phyloP scores from a whole-genome alignment of 495 filamentous ascomycete species.

The Lophiotrema nucula region DNA sequence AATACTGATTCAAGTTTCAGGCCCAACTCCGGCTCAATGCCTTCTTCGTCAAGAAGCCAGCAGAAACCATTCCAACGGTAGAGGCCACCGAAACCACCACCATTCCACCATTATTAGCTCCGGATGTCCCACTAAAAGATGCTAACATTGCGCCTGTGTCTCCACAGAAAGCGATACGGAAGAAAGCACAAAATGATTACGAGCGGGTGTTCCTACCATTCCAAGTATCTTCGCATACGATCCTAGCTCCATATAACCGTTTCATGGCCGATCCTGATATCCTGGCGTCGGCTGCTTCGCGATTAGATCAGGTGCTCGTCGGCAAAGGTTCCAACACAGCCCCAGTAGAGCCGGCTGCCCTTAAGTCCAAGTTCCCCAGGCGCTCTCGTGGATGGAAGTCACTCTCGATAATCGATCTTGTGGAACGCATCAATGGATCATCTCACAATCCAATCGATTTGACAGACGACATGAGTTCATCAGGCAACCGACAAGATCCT shows the following conservation, averaged over 20 bases:
- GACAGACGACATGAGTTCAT: constrained; percentile 38
- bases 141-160: constrained; percentile 26
- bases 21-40: constrained; percentile 58
- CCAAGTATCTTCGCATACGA: constrained; percentile 47
- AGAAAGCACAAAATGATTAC: constrained; percentile 57
- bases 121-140: constrained; percentile 29
- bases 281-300: constrained; percentile 14
- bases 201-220: constrained; percentile 73
- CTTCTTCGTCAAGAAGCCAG: constrained; percentile 57
- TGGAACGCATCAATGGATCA: constrained; percentile 46
- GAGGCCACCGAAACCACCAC: constrained; percentile 21
- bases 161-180: constrained; percentile 35
- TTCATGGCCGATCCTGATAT: constrained; percentile 17
- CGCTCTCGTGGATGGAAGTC: constrained; percentile 52
- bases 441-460: constrained; percentile 47
- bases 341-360: constrained; percentile 2
- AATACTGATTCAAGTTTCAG: constrained; percentile 36
- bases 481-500: constrained; percentile 39
- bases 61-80: constrained; percentile 4
- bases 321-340: background rate
- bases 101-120: constrained; percentile 38
- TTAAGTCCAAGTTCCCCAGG: constrained; percentile 29
- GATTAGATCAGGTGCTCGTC: constrained; percentile 14
- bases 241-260: constrained; percentile 33
- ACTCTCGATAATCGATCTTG: constrained; percentile 64